These are phyloP conservation scores for Abrus pulchellus DNA, from an alignment of 306 rosid species.

Conservation along the genomic window DNA sequence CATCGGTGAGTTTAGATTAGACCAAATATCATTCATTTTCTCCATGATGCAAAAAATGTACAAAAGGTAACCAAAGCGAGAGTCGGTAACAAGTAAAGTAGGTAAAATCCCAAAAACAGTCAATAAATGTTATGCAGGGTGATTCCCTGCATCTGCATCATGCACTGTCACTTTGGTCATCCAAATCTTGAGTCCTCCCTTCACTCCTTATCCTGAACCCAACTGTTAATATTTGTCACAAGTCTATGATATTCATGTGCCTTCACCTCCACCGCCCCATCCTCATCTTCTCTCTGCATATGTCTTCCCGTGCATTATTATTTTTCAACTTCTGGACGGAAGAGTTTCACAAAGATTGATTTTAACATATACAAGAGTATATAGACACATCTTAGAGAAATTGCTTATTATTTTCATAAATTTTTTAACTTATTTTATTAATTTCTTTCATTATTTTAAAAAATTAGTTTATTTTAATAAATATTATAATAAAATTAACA, in stretches of 20 bases:
- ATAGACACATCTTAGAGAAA: no score
- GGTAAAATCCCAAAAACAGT: not conserved
- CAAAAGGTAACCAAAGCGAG: not conserved
- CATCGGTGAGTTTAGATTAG: not conserved
- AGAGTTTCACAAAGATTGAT: no score
- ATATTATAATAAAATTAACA: no score
- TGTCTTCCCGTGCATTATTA: not conserved
- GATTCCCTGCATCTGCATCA: not conserved
- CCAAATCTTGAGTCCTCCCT: not conserved
- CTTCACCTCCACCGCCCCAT: conserved; percentile 25
- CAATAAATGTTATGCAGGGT: not conserved
- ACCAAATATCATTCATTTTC: no score
- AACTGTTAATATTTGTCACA: not conserved
- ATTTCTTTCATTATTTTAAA: no score
- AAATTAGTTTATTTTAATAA: no score
- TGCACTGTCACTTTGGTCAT: not conserved
- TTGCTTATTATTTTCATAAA: no score
- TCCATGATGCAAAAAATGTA: not conserved
- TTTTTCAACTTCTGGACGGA: not conserved
- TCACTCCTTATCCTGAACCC: not conserved
- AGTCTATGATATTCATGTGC: not conserved
- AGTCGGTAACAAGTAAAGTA: not conserved
- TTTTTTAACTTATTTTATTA: no score
- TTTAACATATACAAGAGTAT: no score
- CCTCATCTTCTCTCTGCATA: conserved; percentile 2